Percentiles rank a stretch among this genome's conserved stretches.
phyloP scores from a whole-genome alignment of 2,329 filamentous ascomycete genomes.

The Rosellinia necatrix region DNA sequence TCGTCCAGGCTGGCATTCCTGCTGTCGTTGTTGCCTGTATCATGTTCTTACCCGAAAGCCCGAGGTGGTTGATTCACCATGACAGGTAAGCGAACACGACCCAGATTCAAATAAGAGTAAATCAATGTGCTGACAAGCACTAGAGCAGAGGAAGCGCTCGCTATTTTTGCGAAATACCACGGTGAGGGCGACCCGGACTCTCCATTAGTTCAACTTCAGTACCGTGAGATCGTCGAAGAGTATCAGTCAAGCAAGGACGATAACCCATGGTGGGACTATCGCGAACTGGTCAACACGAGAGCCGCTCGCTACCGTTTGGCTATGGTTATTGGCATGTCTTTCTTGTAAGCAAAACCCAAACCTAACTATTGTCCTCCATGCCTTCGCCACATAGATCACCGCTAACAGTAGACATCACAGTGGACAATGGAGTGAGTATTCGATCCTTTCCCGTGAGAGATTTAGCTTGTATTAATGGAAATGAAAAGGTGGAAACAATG shows the following conservation, averaged over 20 bases:
- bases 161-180: slow-evolving; percentile 63
- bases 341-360: slow-evolving; percentile 44
- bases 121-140: neutral
- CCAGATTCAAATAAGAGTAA: neutral
- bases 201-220: slow-evolving; percentile 60
- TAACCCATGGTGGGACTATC: slow-evolving; percentile 65
- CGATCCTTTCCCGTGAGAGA: neutral
- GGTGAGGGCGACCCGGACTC: slow-evolving; percentile 59
- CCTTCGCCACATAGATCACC: neutral
- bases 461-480: neutral
- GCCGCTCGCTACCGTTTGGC: slow-evolving; percentile 54
- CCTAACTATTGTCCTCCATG: neutral
- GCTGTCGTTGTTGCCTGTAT: slow-evolving; percentile 51
- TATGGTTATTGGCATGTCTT: slow-evolving; percentile 56
- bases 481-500: slow-evolving; percentile 45
- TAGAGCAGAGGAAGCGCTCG: slow-evolving; percentile 57
- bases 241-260: slow-evolving; percentile 53
- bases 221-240: slow-evolving; percentile 59
- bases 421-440: slow-evolving; percentile 48
- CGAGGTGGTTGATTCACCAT: slow-evolving; percentile 45
- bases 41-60: slow-evolving; percentile 44
- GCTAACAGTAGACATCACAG: slow-evolving; percentile 12
- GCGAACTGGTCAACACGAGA: slow-evolving; percentile 55
- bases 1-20: slow-evolving; percentile 54
- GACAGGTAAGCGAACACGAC: slow-evolving; percentile 41